These are phyloP conservation scores for Calonectria henricotiae DNA, from an alignment of 2,329 filamentous ascomycete species.

Conservation along the genomic window DNA sequence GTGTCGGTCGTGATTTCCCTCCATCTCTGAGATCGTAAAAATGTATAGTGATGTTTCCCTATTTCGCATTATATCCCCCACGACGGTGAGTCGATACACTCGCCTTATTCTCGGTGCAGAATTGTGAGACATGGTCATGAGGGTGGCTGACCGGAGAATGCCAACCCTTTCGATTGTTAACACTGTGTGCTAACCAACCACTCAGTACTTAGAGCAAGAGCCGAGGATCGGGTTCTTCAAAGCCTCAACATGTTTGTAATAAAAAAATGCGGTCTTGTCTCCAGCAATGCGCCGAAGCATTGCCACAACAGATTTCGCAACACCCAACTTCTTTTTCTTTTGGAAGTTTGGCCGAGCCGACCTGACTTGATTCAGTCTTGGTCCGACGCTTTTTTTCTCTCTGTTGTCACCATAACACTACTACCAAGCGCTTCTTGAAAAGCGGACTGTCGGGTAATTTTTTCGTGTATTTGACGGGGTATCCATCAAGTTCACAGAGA, in stretches of 20 bases:
- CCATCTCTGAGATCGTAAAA: not conserved
- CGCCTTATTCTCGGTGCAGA: not conserved
- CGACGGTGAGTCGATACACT: not conserved
- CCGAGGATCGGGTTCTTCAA: conserved; percentile 4
- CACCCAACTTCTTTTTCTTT: conserved; percentile 3
- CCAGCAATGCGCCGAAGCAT: not conserved
- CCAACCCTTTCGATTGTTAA: conserved; percentile 8
- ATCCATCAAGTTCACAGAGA: conserved; percentile 3
- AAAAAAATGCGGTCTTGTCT: conserved; percentile 3
- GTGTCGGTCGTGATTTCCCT: conserved; percentile 8
- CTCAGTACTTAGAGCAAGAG: conserved; percentile 7
- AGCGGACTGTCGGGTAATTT: not conserved
- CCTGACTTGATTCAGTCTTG: not conserved
- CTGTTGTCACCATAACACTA: not conserved
- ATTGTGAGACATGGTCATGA: conserved; percentile 10
- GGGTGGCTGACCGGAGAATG: not conserved
- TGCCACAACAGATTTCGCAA: conserved; percentile 1
- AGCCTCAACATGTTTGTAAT: conserved; percentile 18
- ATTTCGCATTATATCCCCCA: conserved; percentile 11
- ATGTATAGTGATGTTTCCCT: conserved; percentile 11
- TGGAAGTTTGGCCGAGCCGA: not conserved
- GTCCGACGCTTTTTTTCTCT: not conserved
- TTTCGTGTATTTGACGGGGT: not conserved
- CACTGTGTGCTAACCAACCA: conserved; percentile 2
- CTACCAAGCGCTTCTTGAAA: not conserved